Evolutionary conservation across 192 early-diverging fungal genomes (phyloP), one percentile per base, ranked within the genome.

Genomic region (Backusella morwellensis): DNA sequence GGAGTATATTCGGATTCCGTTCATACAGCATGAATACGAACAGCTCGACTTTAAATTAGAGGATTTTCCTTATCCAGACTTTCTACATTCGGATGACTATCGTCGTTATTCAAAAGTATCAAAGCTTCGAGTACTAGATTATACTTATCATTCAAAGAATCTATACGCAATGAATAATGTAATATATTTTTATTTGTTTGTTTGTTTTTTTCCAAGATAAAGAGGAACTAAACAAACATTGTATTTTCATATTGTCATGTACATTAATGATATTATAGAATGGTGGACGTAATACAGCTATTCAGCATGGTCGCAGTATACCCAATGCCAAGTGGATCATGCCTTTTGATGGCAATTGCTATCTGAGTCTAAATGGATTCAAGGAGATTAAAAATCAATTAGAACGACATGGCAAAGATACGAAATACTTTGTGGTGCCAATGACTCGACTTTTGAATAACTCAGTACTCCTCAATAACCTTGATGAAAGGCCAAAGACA

Each of bases 151-250:
- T 76, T 84, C 89, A 44, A 90, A 90, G 77, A 90, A 90, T 72
- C 32, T 85, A 34, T 90, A 90, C 76, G 89, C 83, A 68, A 90
- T 90, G 89, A 90, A 90, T 78, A 90, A 90, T 78, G 88, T 90
- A 85, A 84, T 29, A n/a, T 54, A 23, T 42, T 19, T 26, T 42
- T 42, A 6, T 54, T 54, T 40, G 84, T 77, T 38, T 11, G 6
- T 14, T 56, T 68, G 23, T 17, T 40, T 69, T 59, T 32, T 72
- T 4, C 40, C 40, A 76, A 11, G 35, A 44, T 15, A 50, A n/a
- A 50, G 19, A 50, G 19, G 19, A 50, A 50, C 47, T 50, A 50
- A 7, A 35, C 52, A 35, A 35, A 44, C 59, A 17, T 14, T 44
- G 15, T 17, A 44, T 44, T 44, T 44, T 44, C 4, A 17, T 17